phyloP scores from a whole-genome alignment of 495 filamentous ascomycete species.

The Schizothecium vesticola region DNA sequence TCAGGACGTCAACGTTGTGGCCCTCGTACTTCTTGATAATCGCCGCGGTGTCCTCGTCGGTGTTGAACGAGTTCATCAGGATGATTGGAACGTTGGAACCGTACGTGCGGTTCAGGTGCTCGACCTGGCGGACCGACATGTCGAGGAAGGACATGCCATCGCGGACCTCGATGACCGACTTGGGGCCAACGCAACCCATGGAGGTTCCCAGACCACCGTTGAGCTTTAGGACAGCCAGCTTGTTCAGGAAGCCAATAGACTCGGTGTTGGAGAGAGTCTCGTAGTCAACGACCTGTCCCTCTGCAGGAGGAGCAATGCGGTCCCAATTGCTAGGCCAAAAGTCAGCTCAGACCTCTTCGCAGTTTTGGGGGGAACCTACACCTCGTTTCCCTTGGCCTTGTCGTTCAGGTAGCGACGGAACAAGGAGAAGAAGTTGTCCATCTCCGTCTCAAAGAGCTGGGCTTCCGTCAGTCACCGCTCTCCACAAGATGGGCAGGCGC shows the following conservation, averaged over 20 bases:
- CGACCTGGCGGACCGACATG: constrained; percentile 96
- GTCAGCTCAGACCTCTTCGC: constrained; percentile 22
- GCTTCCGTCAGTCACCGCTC: neutral
- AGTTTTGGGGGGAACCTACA: constrained; percentile 44
- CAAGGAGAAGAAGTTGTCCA: constrained; percentile 99
- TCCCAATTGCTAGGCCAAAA: constrained; percentile 60
- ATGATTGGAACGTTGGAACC: constrained; percentile 97
- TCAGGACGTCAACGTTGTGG: constrained; percentile 98
- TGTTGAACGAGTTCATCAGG: constrained; percentile 99
- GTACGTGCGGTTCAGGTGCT: constrained; percentile 98
- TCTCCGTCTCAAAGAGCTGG: constrained; percentile 89
- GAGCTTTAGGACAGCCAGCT: constrained; percentile 97
- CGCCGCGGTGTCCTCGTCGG: constrained; percentile 92
- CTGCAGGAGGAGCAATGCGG: constrained; percentile 85
- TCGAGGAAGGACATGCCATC: constrained; percentile 99
- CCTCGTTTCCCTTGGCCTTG: constrained; percentile 92
- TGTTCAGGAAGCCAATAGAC: constrained; percentile 89
- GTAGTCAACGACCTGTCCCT: constrained; percentile 91
- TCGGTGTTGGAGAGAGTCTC: constrained; percentile 76
- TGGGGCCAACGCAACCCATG: constrained; percentile 98
- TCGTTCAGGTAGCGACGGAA: constrained; percentile 98
- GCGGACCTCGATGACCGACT: constrained; percentile 99
- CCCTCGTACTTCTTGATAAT: constrained; percentile 99
- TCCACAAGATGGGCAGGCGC: neutral
- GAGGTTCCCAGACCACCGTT: constrained; percentile 99